Conservation (phyloP, 2,329 filamentous ascomycete genomes). For the Parastagonospora avenae region DNA sequence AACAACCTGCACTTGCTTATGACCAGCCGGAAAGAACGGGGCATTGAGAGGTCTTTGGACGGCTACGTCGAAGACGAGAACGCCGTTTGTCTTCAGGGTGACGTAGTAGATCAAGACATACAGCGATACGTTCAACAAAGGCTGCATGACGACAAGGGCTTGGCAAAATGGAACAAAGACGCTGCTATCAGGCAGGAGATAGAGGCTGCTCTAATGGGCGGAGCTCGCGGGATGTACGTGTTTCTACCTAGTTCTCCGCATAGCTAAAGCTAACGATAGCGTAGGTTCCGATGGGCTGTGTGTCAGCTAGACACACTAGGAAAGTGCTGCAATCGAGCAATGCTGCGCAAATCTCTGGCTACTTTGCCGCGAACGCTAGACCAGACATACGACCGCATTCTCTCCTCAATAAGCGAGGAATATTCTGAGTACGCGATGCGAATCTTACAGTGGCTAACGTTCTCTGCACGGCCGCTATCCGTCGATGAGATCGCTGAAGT, state of each 20-base stretch:
- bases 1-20: constrained; percentile 20
- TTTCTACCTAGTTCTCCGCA: not conserved
- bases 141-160: not conserved
- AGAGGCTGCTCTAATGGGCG: constrained; percentile 26
- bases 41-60: not conserved
- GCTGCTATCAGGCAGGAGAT: constrained; percentile 26
- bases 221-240: constrained; percentile 21
- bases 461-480: constrained; percentile 20
- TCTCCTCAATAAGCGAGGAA: too few species aligned
- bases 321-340: constrained; percentile 10
- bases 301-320: constrained; percentile 19
- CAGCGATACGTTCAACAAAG: not conserved
- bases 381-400: constrained; percentile 20
- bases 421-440: too few species aligned
- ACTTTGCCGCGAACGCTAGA: constrained; percentile 19
- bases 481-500: constrained; percentile 32
- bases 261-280: not conserved
- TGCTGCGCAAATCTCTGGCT: constrained; percentile 12
- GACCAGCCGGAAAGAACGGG: too few species aligned
- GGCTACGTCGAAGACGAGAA: not conserved
- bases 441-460: too few species aligned
- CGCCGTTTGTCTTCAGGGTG: not conserved
- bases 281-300: constrained; percentile 24
- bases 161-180: constrained; percentile 17
- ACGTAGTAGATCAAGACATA: not conserved